phyloP scores from a whole-genome alignment of 495 filamentous ascomycete species.

The Aspergillus coremiiformis region DNA sequence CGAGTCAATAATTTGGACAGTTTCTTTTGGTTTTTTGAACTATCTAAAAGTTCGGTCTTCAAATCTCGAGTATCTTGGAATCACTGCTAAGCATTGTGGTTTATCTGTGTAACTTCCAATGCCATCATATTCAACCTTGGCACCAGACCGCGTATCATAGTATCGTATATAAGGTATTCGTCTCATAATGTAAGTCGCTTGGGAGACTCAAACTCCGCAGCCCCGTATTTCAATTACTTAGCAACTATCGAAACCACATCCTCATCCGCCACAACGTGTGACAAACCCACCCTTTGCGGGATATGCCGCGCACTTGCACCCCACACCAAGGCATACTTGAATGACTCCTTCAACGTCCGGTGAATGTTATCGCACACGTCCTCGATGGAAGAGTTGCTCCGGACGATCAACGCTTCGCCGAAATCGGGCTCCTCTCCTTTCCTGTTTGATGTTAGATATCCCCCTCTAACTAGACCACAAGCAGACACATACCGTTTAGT shows the following conservation, averaged over 20 bases:
- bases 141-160: background rate
- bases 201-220: background rate
- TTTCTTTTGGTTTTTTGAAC: background rate
- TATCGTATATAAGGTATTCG: constrained; percentile 1
- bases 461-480: background rate
- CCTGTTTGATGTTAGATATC: constrained; percentile 25
- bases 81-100: background rate
- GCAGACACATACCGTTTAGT: constrained; percentile 64
- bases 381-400: constrained; percentile 79
- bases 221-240: constrained; percentile 22
- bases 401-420: constrained; percentile 86
- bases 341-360: constrained; percentile 90
- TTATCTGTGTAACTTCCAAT: background rate
- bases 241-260: constrained; percentile 93
- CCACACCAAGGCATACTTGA: constrained; percentile 98
- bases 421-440: constrained; percentile 92
- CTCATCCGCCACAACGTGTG: constrained; percentile 84
- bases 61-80: background rate
- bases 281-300: constrained; percentile 85
- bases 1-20: constrained; percentile 2
- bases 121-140: background rate
- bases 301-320: constrained; percentile 91
- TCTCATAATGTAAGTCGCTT: background rate
- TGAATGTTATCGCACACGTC: constrained; percentile 97
- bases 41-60: background rate